Evolutionary conservation across 1,284 basidiomycete species (phyloP), one percentile per base, ranked within the genome.

Genomic region (Ceratobasidium sp.): DNA sequence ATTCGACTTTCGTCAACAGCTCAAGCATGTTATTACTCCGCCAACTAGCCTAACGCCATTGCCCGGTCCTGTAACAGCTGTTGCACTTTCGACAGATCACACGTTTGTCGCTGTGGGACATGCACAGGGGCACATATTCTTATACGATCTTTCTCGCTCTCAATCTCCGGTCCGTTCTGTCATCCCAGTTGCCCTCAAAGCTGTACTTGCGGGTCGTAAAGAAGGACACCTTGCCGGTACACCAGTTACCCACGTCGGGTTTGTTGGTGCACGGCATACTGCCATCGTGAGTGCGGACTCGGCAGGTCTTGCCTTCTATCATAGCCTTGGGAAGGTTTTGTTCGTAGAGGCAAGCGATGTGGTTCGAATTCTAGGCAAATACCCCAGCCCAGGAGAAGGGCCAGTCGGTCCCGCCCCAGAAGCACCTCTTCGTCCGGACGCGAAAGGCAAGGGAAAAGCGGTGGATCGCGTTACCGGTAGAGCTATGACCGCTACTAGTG

Each of bases 341-440:
- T 98, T 98, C 74, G 92, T 99, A 16, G 95, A 97, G 70, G 96
- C 96, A 9, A 92, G 93, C 50, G 97, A 99, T 79, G 95, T 94
- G 12, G 87, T 99, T 43, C 89, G 97, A 16, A 93, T 99, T 74
- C 86, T 98, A 3, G 97, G 97, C 0, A 92, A 91, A 77, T 98
- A 98, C 79, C 91, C 92, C 8, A 85, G 88, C 21, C 86, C 88
- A 43, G 83, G 82, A 2, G 72, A 73, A 57, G 45, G 39, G 18
- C 55, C 71, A 21, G n/a, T 70, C 26, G 71, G 61, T n/a, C 59
- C 59, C 28, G 61, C 61, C 1, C n/a, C 62, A 28, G 58, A 74
- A 36, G 46, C 67, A 23, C 60, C 69, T 26, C 60, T 59, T 26
- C 69, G 55, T n/a, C 60, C 69, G 21, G 50, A 60, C 21, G 26